Percentiles rank a stretch among this genome's conserved stretches.
Evolutionary conservation across 2,329 filamentous ascomycete species (phyloP).

Genomic region (Xylariaceae sp.): DNA sequence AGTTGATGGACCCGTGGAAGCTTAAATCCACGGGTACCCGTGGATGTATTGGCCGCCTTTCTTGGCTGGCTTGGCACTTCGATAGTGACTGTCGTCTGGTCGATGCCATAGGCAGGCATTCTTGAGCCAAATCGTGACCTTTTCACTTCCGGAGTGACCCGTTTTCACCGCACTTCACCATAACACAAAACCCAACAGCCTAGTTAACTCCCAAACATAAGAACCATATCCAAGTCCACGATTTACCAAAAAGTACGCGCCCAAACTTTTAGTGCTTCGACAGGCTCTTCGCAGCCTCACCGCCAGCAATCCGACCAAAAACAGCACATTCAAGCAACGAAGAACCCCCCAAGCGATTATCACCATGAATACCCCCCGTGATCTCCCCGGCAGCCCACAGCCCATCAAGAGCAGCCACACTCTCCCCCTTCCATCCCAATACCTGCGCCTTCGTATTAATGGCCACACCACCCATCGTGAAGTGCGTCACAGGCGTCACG

Average conservation of each 20-base stretch:
- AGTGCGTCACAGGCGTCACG: conserved; percentile 61
- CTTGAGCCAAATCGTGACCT: no score
- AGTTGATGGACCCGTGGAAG: no score
- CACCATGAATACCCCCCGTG: conserved; percentile 60
- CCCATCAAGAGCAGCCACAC: conserved; percentile 46
- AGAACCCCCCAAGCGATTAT: conserved; percentile 58
- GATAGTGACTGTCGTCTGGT: no score
- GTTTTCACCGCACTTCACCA: no score
- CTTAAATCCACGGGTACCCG: no score
- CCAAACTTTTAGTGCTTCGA: background rate
- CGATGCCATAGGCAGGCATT: no score
- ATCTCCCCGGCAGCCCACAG: conserved; percentile 62
- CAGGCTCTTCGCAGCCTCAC: conserved; percentile 39
- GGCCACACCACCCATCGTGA: conserved; percentile 62
- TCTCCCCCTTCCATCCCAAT: conserved; percentile 37
- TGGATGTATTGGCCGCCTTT: no score
- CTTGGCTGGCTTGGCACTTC: no score
- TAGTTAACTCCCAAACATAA: background rate
- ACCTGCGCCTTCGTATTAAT: conserved; percentile 53
- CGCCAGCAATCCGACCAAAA: conserved; percentile 56
- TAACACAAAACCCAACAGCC: background rate
- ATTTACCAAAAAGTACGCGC: background rate
- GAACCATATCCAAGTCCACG: background rate
- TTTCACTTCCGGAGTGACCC: no score
- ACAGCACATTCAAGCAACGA: conserved; percentile 61